These are phyloP conservation scores for Eucalyptus melliodora DNA, from an alignment of 345 rosid genomes.

Conservation along the genomic window DNA sequence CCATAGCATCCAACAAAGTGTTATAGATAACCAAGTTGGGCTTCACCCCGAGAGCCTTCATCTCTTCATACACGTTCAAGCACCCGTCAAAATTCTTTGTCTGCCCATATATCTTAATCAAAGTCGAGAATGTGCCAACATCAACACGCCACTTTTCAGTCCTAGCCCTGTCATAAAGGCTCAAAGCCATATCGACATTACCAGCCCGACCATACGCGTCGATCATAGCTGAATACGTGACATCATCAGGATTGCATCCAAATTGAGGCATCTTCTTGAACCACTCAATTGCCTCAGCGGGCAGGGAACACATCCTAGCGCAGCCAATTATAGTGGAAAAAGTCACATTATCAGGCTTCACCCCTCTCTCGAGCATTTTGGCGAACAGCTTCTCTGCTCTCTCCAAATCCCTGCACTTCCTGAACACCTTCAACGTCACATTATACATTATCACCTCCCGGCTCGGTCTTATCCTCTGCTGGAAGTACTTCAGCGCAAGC, in stretches of 20 bases:
- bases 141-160: constrained; percentile 76
- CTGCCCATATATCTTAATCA: constrained; percentile 57
- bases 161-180: constrained; percentile 87
- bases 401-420: constrained; percentile 54
- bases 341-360: constrained; percentile 63
- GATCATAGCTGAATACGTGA: constrained; percentile 60
- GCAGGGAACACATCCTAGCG: constrained; percentile 46
- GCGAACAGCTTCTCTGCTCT: constrained; percentile 59
- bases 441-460: constrained; percentile 64
- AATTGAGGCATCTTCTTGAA: constrained; percentile 72
- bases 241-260: constrained; percentile 58
- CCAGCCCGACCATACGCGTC: constrained; percentile 80
- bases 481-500: constrained; percentile 42
- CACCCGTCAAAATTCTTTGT: constrained; percentile 82
- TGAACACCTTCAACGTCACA: constrained; percentile 62
- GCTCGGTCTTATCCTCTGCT: constrained; percentile 18
- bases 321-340: constrained; percentile 70
- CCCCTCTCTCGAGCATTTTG: constrained; percentile 61
- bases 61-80: constrained; percentile 83
- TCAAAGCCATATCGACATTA: constrained; percentile 61
- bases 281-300: constrained; percentile 72
- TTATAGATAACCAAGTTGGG: constrained; percentile 58
- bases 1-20: constrained; percentile 81
- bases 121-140: constrained; percentile 44
- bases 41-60: constrained; percentile 75